Evolutionary conservation across 2,329 filamentous ascomycete genomes (phyloP), one percentile per base, ranked within the genome.

Genomic region (Trichoderma sp.): DNA sequence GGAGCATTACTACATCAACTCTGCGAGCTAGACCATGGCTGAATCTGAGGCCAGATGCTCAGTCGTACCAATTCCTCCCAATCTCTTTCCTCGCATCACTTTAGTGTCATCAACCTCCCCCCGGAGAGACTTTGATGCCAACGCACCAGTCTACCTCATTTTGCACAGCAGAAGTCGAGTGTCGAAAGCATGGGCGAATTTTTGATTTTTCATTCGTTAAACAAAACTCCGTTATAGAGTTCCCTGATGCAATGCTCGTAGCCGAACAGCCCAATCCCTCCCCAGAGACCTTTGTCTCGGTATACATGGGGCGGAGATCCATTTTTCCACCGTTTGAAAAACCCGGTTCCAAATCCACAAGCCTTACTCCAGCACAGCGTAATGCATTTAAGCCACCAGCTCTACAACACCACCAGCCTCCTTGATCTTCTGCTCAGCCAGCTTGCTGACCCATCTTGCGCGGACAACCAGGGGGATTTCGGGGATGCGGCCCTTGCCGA

Each of bases 401-500:
- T 97, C 93, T 79, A 97, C 87, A 80, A 97, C 92, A 85, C 95
- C 95, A 84, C 96, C 96, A 79, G 94, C 95, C 84, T 96, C 93
- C 83, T 92, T 97, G 86, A 99, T 97, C 92, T 99, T 99, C 87
- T 93, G 88, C 91, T 99, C 96, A 76, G 96, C 96, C 83, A 97
- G 91, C 83, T 92, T 92, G 88, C 91, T 94, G 85, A 99, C 92
- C 88, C 94, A 98, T 83, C 96, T 88, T 77, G 96, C 95, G 81
- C 93, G 93, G 76, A 99, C 94, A 79, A 99, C 93, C 79, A 99
- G 84, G 76, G 96, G 96, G 79, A 98, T 89, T 81, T 95, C 87
- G 80, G 96, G 95, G 79, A 98, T 87, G 81, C 95, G 91, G 84
- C 96, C 96, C 91, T 99, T 99, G 83, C 96, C 96, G 82, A 99